Evolutionary conservation across 257 asterid species (phyloP).

Genomic region (Misopates orontium): DNA sequence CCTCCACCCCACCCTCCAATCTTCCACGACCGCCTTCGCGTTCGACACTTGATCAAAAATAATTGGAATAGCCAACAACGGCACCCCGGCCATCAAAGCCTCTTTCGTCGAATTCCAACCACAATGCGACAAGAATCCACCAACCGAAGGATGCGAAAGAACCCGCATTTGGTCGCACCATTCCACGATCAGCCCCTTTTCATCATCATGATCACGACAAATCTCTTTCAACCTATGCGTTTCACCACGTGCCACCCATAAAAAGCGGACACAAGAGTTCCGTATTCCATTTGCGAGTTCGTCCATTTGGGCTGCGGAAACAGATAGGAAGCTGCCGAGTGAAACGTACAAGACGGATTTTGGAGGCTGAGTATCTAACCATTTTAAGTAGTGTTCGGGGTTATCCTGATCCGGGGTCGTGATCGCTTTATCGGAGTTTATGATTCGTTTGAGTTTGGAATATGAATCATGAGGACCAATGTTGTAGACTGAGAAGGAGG

Average conservation of each 20-base stretch:
- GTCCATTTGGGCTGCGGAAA: slow-evolving; percentile 45
- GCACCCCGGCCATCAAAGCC: slow-evolving; percentile 46
- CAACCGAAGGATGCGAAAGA: slow-evolving; percentile 47
- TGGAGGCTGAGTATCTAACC: slow-evolving; percentile 56
- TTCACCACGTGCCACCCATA: slow-evolving; percentile 56
- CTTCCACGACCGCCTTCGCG: slow-evolving; percentile 54
- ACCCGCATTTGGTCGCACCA: slow-evolving; percentile 71
- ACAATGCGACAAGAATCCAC: slow-evolving; percentile 71
- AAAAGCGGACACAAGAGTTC: slow-evolving; percentile 45
- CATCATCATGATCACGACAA: slow-evolving; percentile 9
- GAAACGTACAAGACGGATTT: slow-evolving; percentile 59
- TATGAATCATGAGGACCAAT: slow-evolving; percentile 49
- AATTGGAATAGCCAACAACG: slow-evolving; percentile 51
- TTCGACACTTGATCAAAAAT: slow-evolving; percentile 52
- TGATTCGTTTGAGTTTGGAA: slow-evolving; percentile 9
- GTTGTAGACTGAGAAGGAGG: slow-evolving; percentile 34
- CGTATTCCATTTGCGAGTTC: slow-evolving; percentile 47
- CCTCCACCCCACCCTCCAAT: slow-evolving; percentile 63
- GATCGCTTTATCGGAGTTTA: background rate
- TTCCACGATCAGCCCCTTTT: slow-evolving; percentile 55
- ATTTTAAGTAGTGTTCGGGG: slow-evolving; percentile 27
- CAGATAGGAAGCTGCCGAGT: slow-evolving; percentile 55
- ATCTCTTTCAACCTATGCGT: slow-evolving; percentile 1
- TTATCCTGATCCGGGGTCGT: no score
- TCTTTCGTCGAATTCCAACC: slow-evolving; percentile 83